These are phyloP conservation scores for Prunus armeniaca DNA, from an alignment of 306 rosid species.

Conservation along the genomic window DNA sequence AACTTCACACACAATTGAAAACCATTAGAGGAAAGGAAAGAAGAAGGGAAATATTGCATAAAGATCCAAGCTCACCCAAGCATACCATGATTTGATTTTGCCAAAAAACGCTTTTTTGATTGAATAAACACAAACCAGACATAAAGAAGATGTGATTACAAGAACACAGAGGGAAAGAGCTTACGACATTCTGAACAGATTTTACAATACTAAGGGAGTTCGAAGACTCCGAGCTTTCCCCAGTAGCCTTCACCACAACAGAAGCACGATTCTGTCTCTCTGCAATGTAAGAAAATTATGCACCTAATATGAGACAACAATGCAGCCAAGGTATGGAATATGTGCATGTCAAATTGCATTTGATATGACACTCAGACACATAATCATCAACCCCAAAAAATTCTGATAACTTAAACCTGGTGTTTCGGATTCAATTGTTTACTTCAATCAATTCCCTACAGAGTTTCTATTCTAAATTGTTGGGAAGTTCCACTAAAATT, in stretches of 20 bases:
- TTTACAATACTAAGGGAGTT: constrained; percentile 58
- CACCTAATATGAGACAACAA: background rate
- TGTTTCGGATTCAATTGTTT: constrained; percentile 5
- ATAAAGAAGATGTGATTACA: background rate
- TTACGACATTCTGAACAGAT: constrained; percentile 73
- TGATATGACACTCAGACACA: background rate
- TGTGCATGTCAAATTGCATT: background rate
- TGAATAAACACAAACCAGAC: background rate
- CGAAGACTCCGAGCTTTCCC: constrained; percentile 74
- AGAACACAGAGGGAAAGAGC: constrained; percentile 31
- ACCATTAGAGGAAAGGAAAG: background rate
- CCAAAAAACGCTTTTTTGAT: background rate
- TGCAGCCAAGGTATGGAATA: background rate
- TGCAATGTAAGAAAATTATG: constrained; percentile 28
- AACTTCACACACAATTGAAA: background rate
- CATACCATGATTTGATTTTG: background rate
- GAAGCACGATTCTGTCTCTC: constrained; percentile 34
- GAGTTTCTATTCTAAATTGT: background rate
- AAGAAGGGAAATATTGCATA: background rate
- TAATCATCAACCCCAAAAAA: background rate
- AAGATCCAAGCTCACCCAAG: background rate
- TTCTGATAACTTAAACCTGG: background rate
- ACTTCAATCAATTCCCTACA: background rate
- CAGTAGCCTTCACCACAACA: constrained; percentile 61
- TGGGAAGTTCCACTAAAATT: background rate